phyloP scores from a whole-genome alignment of 2,329 filamentous ascomycete genomes.

The Scolecobasidium constrictum region DNA sequence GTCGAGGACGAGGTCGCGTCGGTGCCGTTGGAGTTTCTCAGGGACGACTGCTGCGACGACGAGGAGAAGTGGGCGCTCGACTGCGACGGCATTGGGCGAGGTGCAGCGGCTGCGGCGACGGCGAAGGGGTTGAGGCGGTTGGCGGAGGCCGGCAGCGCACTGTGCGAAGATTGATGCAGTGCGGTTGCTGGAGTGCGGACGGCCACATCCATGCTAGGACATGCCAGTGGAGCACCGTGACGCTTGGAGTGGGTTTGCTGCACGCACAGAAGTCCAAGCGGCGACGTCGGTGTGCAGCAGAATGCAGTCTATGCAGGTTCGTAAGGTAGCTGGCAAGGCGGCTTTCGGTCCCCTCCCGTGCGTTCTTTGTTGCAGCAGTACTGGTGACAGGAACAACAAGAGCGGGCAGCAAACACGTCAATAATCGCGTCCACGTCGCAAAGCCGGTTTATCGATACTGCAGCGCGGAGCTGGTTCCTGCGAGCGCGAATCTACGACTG shows the following conservation, averaged over 20 bases:
- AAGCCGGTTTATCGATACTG: no score
- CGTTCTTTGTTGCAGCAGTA: no score
- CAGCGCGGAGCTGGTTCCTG: no score
- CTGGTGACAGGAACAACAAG: no score
- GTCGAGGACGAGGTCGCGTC: constrained; percentile 31
- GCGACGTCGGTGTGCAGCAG: no score
- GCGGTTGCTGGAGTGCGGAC: constrained; percentile 5
- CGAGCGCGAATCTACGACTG: no score
- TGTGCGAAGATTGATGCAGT: background rate
- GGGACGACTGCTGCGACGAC: constrained; percentile 32
- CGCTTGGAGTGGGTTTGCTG: background rate
- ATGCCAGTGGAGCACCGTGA: background rate
- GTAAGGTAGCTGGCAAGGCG: no score
- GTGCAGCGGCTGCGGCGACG: constrained; percentile 6
- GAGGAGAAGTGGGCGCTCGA: constrained; percentile 36
- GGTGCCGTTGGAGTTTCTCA: constrained; percentile 36
- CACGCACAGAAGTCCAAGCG: no score
- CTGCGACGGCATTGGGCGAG: constrained; percentile 25
- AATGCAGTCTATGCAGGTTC: no score
- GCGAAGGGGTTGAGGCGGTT: constrained; percentile 1
- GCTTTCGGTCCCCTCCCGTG: no score
- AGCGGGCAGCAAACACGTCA: no score
- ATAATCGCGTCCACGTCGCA: no score
- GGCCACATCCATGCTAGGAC: constrained; percentile 1
- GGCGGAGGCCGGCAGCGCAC: background rate